Evolutionary conservation across 2,329 filamentous ascomycete genomes (phyloP).

Genomic region (Calonectria pseudoreteaudii): DNA sequence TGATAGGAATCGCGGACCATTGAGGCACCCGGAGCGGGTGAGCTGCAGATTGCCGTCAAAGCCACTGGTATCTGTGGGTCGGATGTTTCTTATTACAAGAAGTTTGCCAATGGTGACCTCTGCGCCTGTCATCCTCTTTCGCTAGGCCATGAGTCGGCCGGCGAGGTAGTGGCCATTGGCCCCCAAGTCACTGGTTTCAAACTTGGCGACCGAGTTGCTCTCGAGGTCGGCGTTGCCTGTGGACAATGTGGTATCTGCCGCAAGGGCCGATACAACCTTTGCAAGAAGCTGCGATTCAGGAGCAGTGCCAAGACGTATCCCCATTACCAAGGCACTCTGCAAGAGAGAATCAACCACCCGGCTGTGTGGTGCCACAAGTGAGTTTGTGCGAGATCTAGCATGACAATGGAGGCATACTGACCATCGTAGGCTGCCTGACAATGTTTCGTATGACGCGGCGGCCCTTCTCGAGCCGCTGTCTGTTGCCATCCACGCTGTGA

Average conservation of each 20-base stretch:
- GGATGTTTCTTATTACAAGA: conserved; percentile 78
- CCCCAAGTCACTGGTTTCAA: conserved; percentile 63
- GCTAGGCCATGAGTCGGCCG: conserved; percentile 72
- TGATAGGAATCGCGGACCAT: conserved; percentile 63
- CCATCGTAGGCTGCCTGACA: conserved; percentile 64
- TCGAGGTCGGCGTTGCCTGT: conserved; percentile 68
- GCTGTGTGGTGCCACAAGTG: conserved; percentile 73
- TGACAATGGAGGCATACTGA: conserved; percentile 12
- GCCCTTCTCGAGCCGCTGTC: conserved; percentile 72
- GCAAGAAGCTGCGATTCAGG: conserved; percentile 71
- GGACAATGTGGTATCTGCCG: conserved; percentile 63
- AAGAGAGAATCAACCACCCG: conserved; percentile 72
- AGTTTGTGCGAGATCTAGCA: conserved; percentile 30
- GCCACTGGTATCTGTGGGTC: conserved; percentile 78
- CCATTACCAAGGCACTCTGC: conserved; percentile 72
- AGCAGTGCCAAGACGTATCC: conserved; percentile 73
- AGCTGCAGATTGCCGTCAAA: conserved; percentile 74
- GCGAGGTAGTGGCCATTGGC: conserved; percentile 67
- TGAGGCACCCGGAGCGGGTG: conserved; percentile 59
- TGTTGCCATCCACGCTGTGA: conserved; percentile 71
- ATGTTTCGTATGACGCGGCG: conserved; percentile 69
- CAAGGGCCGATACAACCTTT: conserved; percentile 70
- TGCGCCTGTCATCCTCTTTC: conserved; percentile 74
- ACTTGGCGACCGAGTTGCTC: conserved; percentile 68
- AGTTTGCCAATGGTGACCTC: conserved; percentile 78